Percentiles rank a stretch among this genome's conserved stretches.
Conservation (phyloP, 768 basidiomycete genomes). For the Chalciporus chontae region DNA sequence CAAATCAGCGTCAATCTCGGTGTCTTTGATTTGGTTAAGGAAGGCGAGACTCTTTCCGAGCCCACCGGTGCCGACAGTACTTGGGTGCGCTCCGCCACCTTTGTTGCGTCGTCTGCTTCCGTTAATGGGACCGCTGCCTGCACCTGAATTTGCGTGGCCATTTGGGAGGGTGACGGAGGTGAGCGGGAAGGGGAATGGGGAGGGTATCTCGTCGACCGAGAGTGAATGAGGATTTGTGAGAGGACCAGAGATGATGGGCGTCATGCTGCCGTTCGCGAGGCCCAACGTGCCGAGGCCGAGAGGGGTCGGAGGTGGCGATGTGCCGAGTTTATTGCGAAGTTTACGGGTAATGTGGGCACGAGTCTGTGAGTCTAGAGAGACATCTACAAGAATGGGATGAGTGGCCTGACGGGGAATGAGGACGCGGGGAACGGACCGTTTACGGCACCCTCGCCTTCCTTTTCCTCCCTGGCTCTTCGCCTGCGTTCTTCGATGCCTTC, state of each 20-base stretch:
- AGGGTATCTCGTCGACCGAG: slow-evolving; percentile 81
- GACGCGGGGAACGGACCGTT: slow-evolving; percentile 44
- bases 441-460: slow-evolving; percentile 81
- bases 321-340: slow-evolving; percentile 75
- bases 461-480: slow-evolving; percentile 78
- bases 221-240: slow-evolving; percentile 82
- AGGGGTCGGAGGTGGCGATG: slow-evolving; percentile 76
- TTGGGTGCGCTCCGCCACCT: slow-evolving; percentile 50
- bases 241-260: slow-evolving; percentile 65
- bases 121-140: slow-evolving; percentile 39
- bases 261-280: slow-evolving; percentile 37
- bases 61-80: slow-evolving; percentile 56
- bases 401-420: slow-evolving; percentile 1
- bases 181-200: slow-evolving; percentile 76
- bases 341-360: slow-evolving; percentile 82
- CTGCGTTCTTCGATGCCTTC: slow-evolving; percentile 85
- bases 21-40: slow-evolving; percentile 57
- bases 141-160: slow-evolving; percentile 31
- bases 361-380: slow-evolving; percentile 69
- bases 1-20: slow-evolving; percentile 71
- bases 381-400: slow-evolving; percentile 44
- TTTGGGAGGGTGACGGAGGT: slow-evolving; percentile 48
- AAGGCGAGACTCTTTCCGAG: slow-evolving; percentile 69
- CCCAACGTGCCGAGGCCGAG: slow-evolving; percentile 39
- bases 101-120: slow-evolving; percentile 44